Percentiles rank a stretch among this genome's conserved stretches.
These are phyloP conservation scores for Cladophialophora chaetospira DNA, from an alignment of 2,329 filamentous ascomycete genomes.

Conservation along the genomic window DNA sequence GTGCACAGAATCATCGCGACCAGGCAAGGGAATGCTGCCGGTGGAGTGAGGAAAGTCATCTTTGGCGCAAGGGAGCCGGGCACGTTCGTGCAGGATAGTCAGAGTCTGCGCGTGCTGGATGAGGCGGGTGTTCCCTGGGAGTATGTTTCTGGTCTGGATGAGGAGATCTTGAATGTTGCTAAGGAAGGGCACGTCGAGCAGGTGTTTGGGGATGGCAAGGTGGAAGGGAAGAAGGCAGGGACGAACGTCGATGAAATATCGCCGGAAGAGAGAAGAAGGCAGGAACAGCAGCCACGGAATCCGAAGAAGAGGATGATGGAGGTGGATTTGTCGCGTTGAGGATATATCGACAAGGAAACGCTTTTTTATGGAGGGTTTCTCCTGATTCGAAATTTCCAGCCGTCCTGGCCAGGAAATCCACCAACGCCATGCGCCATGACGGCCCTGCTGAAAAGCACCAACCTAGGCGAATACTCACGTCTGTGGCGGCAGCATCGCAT, in stretches of 20 bases:
- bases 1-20: constrained; percentile 72
- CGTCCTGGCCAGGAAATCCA: too few species aligned
- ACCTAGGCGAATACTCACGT: too few species aligned
- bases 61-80: constrained; percentile 87
- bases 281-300: constrained; percentile 44
- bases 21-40: constrained; percentile 36
- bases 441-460: too few species aligned
- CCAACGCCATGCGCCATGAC: too few species aligned
- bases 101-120: constrained; percentile 69
- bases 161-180: constrained; percentile 78
- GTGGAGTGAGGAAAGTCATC: constrained; percentile 74
- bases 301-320: constrained; percentile 54
- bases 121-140: constrained; percentile 73
- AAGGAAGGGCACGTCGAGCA: constrained; percentile 70
- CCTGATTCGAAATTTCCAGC: too few species aligned
- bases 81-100: constrained; percentile 83
- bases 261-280: constrained; percentile 42
- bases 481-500: too few species aligned
- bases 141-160: constrained; percentile 73
- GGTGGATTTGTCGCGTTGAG: constrained; percentile 21
- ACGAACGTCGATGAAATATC: constrained; percentile 44
- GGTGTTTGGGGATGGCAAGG: constrained; percentile 32
- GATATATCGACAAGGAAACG: neutral
- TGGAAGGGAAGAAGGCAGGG: constrained; percentile 13
- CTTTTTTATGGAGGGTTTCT: neutral